A percentile compares a stretch with the other conserved stretches of the same genome.
Conservation (phyloP, 2,329 filamentous ascomycete species). For the Alternaria panax region DNA sequence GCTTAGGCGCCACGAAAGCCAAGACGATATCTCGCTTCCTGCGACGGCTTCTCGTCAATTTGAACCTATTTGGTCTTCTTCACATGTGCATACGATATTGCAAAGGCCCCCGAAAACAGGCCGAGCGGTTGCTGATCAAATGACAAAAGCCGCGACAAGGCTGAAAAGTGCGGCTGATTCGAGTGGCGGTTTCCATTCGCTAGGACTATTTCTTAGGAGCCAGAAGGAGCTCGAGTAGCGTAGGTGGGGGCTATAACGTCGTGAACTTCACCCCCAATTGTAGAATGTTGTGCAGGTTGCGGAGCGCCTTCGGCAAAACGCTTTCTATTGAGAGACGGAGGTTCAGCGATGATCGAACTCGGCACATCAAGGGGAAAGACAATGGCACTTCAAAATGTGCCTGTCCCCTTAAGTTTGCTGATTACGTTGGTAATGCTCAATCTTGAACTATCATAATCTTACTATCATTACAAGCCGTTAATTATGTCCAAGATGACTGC, state of each 20-base stretch:
- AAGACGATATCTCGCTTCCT: not conserved
- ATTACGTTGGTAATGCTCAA: not conserved
- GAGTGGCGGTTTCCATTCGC: slow-evolving; percentile 8
- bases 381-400: not conserved
- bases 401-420: not conserved
- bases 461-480: not conserved
- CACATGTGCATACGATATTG: not conserved
- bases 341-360: not conserved
- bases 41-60: slow-evolving; percentile 1
- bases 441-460: not conserved
- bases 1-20: not conserved
- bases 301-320: not conserved
- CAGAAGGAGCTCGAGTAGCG: not conserved
- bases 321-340: not conserved
- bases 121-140: slow-evolving; percentile 5
- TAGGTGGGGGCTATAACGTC: not conserved
- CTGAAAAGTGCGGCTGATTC: not conserved
- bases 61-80: not conserved
- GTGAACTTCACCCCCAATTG: not conserved
- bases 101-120: not conserved
- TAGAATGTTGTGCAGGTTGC: not conserved
- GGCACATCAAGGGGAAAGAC: not conserved
- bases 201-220: not conserved
- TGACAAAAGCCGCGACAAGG: not conserved
- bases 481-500: not conserved